Base-by-base conservation (phyloP, 164 flowering plant species). In the Annona cherimola region DNA sequence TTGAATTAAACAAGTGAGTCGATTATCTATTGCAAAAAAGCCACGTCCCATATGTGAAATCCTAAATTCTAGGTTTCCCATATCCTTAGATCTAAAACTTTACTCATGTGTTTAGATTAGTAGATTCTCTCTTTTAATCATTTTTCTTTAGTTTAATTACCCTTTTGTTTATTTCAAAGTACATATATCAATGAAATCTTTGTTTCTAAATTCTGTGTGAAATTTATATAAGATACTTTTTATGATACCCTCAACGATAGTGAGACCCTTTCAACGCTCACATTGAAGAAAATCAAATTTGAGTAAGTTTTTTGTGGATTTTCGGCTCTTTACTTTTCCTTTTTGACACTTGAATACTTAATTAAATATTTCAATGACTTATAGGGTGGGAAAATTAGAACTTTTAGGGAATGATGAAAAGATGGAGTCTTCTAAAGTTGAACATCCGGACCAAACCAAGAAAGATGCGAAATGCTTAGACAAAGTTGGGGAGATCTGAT, bases 181-280 rank as follows among this genome's bases (percentile, higher is more conserved):
- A n/a, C n/a, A n/a, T n/a, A n/a, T n/a, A n/a, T n/a, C n/a, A n/a
- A n/a, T n/a, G n/a, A n/a, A n/a, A n/a, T n/a, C n/a, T n/a, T n/a
- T n/a, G n/a, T n/a, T n/a, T n/a, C n/a, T n/a, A n/a, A n/a, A n/a
- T n/a, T n/a, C n/a, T n/a, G n/a, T n/a, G n/a, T n/a, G n/a, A n/a
- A n/a, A n/a, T n/a, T n/a, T n/a, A n/a, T n/a, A n/a, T n/a, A 77
- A 2, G 94, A 88, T 55, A 90, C 94, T 44, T 79, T 77, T 20
- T 88, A 71, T 65, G 83, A 79, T 62, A 20, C 77, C 54, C 71
- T 80, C 5, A 85, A 85, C 70, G 85, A 85, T 66, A 79, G 88
- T 11, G 85, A 85, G 68, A 79, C 89, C 16, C 69, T 89, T 40
- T 87, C 90, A 0, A 78, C 74, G 8, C 80, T 87, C 45, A 84